Percentiles rank a stretch among this genome's conserved stretches.
These are phyloP conservation scores for Ophiostoma piceae DNA, from an alignment of 2,329 filamentous ascomycete species.

Conservation along the genomic window DNA sequence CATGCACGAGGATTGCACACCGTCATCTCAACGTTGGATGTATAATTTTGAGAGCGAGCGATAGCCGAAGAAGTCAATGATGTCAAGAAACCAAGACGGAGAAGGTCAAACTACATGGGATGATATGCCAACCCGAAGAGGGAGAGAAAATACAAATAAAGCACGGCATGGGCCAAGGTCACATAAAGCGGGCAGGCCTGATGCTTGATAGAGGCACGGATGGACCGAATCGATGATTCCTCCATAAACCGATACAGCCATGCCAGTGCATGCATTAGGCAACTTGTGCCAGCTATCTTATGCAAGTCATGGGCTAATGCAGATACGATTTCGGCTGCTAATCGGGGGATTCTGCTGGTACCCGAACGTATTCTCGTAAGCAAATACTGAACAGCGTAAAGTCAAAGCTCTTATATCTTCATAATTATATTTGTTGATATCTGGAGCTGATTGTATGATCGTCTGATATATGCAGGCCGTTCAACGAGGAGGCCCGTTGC, in stretches of 20 bases:
- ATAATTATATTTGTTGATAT: not conserved
- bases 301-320: constrained; percentile 25
- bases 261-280: not conserved
- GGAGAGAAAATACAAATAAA: not conserved
- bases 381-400: not conserved
- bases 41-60: not conserved
- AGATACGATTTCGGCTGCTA: constrained; percentile 14
- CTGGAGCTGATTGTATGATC: constrained; percentile 2
- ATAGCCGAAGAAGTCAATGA: not conserved
- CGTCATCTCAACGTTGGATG: not conserved
- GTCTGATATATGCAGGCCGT: constrained; percentile 22
- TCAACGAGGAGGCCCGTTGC: constrained; percentile 17
- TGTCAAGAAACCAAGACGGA: not conserved
- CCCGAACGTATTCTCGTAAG: not conserved
- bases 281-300: constrained; percentile 13
- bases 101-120: not conserved
- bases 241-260: not conserved
- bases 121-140: not conserved
- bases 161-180: not conserved
- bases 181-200: not conserved
- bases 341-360: not conserved
- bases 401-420: not conserved
- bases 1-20: not conserved
- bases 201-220: not conserved
- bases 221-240: not conserved